phyloP scores from a whole-genome alignment of 2,329 filamentous ascomycete genomes.

The Penicillium capsulatum region DNA sequence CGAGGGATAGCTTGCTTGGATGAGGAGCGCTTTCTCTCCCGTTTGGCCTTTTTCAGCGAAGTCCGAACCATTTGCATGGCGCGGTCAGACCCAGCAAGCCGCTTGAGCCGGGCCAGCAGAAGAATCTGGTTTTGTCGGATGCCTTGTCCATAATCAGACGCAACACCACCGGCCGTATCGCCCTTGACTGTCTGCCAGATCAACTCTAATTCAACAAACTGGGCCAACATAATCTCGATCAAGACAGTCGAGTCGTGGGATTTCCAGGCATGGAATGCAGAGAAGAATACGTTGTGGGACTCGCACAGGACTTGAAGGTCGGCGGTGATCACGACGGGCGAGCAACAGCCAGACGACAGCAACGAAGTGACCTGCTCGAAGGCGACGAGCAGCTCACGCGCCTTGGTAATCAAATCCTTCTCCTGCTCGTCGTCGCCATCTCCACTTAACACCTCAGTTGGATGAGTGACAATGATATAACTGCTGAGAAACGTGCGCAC shows the following conservation, averaged over 20 bases:
- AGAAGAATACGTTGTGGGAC: slow-evolving; percentile 56
- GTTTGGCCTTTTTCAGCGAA: slow-evolving; percentile 57
- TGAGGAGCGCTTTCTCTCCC: slow-evolving; percentile 48
- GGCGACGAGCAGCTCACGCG: slow-evolving; percentile 53
- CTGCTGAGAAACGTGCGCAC: slow-evolving; percentile 60
- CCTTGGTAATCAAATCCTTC: slow-evolving; percentile 58
- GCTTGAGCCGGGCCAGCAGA: slow-evolving; percentile 58
- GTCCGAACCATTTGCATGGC: slow-evolving; percentile 58
- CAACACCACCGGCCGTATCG: slow-evolving; percentile 57
- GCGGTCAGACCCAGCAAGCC: slow-evolving; percentile 57
- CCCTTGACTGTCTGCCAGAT: slow-evolving; percentile 66
- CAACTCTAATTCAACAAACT: slow-evolving; percentile 62
- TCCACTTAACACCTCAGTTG: slow-evolving; percentile 56
- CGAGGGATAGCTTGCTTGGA: slow-evolving; percentile 57
- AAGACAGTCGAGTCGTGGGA: slow-evolving; percentile 59
- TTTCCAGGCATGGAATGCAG: slow-evolving; percentile 63
- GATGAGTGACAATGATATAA: slow-evolving; percentile 60
- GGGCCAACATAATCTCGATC: slow-evolving; percentile 63
- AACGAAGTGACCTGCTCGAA: slow-evolving; percentile 54
- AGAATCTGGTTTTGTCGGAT: slow-evolving; percentile 63
- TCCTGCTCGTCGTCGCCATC: slow-evolving; percentile 61
- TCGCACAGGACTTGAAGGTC: slow-evolving; percentile 50
- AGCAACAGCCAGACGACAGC: slow-evolving; percentile 43
- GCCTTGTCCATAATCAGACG: slow-evolving; percentile 61
- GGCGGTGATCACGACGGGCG: slow-evolving; percentile 42